A percentile compares a stretch with the other conserved stretches of the same genome.
phyloP scores from a whole-genome alignment of 2,329 filamentous ascomycete species.

The Ceratocystis huliohia region DNA sequence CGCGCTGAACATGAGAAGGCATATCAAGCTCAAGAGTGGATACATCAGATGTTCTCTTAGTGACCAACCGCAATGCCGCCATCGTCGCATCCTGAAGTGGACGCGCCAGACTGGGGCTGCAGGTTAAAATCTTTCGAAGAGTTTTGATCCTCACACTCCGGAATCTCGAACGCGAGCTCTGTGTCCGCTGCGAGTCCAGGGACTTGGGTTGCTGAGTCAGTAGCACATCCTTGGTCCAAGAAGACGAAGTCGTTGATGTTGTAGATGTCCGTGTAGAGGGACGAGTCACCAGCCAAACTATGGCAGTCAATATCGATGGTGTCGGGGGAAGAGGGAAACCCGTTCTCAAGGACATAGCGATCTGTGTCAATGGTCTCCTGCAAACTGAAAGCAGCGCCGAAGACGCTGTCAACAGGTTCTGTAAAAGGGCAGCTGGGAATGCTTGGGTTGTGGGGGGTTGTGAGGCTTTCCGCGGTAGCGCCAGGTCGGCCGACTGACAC shows the following conservation, averaged over 20 bases:
- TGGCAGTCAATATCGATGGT: conserved; percentile 52
- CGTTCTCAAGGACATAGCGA: conserved; percentile 64
- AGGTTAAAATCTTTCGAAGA: conserved; percentile 55
- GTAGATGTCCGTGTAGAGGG: conserved; percentile 37
- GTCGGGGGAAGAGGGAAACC: conserved; percentile 62
- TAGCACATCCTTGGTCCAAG: conserved; percentile 38
- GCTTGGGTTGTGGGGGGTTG: conserved; percentile 2
- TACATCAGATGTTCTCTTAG: conserved; percentile 40
- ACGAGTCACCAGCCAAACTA: conserved; percentile 51
- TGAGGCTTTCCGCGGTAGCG: conserved; percentile 28
- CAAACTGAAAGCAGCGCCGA: conserved; percentile 56
- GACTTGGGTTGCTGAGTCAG: conserved; percentile 35
- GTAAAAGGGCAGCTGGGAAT: conserved; percentile 37
- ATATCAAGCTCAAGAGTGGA: conserved; percentile 31
- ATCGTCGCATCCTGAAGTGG: conserved; percentile 61
- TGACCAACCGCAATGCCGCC: conserved; percentile 58
- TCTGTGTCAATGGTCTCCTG: conserved; percentile 58
- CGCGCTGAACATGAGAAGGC: conserved; percentile 31
- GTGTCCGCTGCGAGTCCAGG: conserved; percentile 41
- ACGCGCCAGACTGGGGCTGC: conserved; percentile 64
- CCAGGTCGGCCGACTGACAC: conserved; percentile 80
- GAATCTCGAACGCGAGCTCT: conserved; percentile 40
- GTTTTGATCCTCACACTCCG: conserved; percentile 48
- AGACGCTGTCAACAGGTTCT: conserved; percentile 51
- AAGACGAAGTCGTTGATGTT: conserved; percentile 42